A percentile compares a stretch with the other conserved stretches of the same genome.
phyloP scores from a whole-genome alignment of 2,329 filamentous ascomycete genomes.

The Teratosphaeria viscida region DNA sequence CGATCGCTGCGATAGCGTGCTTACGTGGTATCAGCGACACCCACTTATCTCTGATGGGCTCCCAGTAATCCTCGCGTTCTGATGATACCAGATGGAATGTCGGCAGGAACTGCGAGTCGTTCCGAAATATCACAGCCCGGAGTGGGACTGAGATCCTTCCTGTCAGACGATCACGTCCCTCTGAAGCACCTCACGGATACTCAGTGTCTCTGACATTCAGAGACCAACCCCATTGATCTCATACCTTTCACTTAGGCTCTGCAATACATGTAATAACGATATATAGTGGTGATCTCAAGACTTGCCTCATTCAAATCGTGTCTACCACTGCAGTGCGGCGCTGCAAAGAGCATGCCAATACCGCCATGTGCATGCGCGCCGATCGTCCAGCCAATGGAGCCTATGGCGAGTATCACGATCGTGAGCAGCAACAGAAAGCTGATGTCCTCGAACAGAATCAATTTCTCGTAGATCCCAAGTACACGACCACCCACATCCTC shows the following conservation, averaged over 20 bases:
- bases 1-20: not conserved
- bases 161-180: not conserved
- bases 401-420: not conserved
- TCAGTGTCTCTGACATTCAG: not conserved
- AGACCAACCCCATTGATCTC: not conserved
- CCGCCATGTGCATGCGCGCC: not conserved
- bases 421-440: not conserved
- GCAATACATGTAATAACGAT: not conserved
- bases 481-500: not conserved
- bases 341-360: not conserved
- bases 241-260: not conserved
- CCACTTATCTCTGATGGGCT: not conserved
- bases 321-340: not conserved
- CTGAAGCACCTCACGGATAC: too few relatives aligned
- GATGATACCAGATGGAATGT: not conserved
- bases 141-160: not conserved
- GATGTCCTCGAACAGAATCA: not conserved
- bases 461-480: not conserved
- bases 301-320: not conserved
- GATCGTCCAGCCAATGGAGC: not conserved
- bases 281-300: too few relatives aligned
- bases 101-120: not conserved
- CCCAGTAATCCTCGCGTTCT: not conserved
- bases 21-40: not conserved
- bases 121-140: not conserved